Evolutionary conservation across 2,329 filamentous ascomycete genomes (phyloP).

Genomic region (Claviceps capensis): DNA sequence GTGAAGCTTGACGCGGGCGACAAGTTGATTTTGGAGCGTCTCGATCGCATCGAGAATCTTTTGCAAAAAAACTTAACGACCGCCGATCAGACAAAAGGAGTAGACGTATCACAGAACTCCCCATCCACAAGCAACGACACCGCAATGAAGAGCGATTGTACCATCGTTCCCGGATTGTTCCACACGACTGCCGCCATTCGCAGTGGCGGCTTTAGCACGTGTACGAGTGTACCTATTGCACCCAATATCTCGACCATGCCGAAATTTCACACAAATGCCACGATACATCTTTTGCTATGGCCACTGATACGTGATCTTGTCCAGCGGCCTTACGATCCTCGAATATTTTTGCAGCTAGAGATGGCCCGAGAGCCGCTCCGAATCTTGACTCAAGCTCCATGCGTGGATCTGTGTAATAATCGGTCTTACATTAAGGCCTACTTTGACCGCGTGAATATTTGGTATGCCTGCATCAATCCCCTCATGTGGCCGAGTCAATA

Average conservation of each 20-base stretch:
- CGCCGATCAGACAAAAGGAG: slow-evolving; percentile 28
- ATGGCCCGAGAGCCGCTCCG: slow-evolving; percentile 66
- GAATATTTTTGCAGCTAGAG: slow-evolving; percentile 69
- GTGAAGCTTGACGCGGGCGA: slow-evolving; percentile 81
- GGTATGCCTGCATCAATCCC: slow-evolving; percentile 77
- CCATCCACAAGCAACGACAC: slow-evolving; percentile 48
- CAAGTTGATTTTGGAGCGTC: slow-evolving; percentile 69
- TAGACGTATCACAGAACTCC: slow-evolving; percentile 46
- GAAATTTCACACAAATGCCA: slow-evolving; percentile 69
- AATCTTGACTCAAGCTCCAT: slow-evolving; percentile 46
- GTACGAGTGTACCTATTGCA: too few species aligned
- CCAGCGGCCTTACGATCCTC: slow-evolving; percentile 63
- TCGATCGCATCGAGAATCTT: slow-evolving; percentile 26
- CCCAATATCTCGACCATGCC: slow-evolving; percentile 48
- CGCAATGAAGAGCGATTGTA: slow-evolving; percentile 33
- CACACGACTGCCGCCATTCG: too few species aligned
- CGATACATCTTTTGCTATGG: slow-evolving; percentile 66
- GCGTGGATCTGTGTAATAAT: slow-evolving; percentile 57
- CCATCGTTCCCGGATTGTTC: too few species aligned
- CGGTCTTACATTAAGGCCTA: slow-evolving; percentile 65
- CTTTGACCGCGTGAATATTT: slow-evolving; percentile 69
- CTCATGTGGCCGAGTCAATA: slow-evolving; percentile 70
- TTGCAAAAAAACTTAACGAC: too few species aligned
- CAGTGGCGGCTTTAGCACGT: too few species aligned
- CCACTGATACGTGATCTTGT: slow-evolving; percentile 68